These are phyloP conservation scores for Phialophora expanda DNA, from an alignment of 2,329 filamentous ascomycete genomes.

Conservation along the genomic window DNA sequence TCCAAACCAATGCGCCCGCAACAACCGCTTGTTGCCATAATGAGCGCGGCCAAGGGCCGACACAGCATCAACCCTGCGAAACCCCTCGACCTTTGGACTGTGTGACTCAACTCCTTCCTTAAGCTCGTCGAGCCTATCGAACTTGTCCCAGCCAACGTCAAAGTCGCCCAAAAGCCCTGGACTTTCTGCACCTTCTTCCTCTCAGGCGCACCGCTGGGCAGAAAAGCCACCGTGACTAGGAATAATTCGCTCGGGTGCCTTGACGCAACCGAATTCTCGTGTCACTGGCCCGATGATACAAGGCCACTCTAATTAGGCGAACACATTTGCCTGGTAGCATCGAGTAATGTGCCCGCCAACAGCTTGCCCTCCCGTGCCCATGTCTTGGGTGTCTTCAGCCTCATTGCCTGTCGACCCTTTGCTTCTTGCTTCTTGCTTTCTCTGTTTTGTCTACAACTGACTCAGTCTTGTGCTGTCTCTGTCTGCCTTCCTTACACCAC, in stretches of 20 bases:
- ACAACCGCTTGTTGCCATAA: too few relatives aligned
- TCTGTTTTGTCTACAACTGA: neutral
- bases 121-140: neutral
- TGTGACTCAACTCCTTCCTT: neutral
- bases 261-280: neutral
- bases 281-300: neutral
- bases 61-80: neutral
- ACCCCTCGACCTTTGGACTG: neutral
- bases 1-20: too few relatives aligned
- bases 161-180: neutral
- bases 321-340: neutral
- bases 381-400: neutral
- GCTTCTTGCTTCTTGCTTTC: neutral
- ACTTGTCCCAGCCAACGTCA: neutral
- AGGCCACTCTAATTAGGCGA: slow-evolving; percentile 1
- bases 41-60: neutral
- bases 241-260: neutral
- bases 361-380: neutral
- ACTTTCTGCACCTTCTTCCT: neutral
- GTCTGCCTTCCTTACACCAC: neutral
- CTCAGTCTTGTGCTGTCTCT: slow-evolving; percentile 5
- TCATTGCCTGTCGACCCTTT: neutral
- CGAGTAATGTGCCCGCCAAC: neutral
- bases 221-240: neutral
- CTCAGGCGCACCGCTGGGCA: neutral